Percentiles rank a stretch among this genome's conserved stretches.
phyloP scores from a whole-genome alignment of 202 grass and related monocot genomes.

The Elaeis oleifera region DNA sequence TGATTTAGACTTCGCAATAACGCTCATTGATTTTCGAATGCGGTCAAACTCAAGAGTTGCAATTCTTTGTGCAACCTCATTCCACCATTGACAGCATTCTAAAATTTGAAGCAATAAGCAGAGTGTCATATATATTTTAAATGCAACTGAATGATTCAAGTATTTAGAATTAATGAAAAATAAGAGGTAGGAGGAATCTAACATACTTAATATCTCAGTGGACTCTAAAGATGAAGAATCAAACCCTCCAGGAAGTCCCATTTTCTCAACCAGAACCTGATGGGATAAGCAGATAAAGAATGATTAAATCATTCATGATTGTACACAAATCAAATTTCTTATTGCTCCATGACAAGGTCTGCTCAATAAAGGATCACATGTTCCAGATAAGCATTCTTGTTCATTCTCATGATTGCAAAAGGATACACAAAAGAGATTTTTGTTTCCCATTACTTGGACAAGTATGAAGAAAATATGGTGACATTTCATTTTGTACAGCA shows the following conservation, averaged over 20 bases:
- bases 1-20: constrained; percentile 66
- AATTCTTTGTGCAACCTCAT: constrained; percentile 53
- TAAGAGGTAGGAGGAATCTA: constrained; percentile 14
- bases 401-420: too few species aligned
- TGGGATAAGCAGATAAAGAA: too few species aligned
- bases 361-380: too few species aligned
- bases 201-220: constrained; percentile 66
- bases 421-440: too few species aligned
- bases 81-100: constrained; percentile 79
- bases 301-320: too few species aligned
- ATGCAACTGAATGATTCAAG: constrained; percentile 5
- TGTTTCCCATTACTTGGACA: too few species aligned
- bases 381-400: too few species aligned
- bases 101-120: constrained; percentile 27
- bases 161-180: neutral
- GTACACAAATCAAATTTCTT: too few species aligned
- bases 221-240: constrained; percentile 44
- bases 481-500: too few species aligned
- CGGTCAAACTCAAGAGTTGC: constrained; percentile 87
- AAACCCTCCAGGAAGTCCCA: constrained; percentile 66
- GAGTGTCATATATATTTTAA: constrained; percentile 5
- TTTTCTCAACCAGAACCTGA: constrained; percentile 93
- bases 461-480: too few species aligned
- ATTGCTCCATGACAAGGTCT: too few species aligned
- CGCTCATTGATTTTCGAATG: constrained; percentile 87